phyloP scores from a whole-genome alignment of 495 filamentous ascomycete species.

The Cladorrhinum samala region DNA sequence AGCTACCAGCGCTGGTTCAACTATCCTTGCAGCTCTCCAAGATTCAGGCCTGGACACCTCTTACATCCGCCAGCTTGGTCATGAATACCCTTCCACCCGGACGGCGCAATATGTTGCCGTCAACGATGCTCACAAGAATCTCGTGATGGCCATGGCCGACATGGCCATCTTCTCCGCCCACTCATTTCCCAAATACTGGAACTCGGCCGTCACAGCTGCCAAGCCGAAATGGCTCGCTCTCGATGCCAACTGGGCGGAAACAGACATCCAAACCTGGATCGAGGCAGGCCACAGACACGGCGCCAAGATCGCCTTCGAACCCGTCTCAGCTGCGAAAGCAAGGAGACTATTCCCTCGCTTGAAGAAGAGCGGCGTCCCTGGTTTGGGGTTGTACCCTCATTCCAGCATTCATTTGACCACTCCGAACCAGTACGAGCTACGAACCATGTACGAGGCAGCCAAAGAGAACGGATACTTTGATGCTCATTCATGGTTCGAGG shows the following conservation, averaged over 20 bases:
- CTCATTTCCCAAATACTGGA: constrained; percentile 50
- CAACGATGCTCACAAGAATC: constrained; percentile 74
- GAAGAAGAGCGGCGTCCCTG: constrained; percentile 14
- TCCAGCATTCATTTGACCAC: constrained; percentile 62
- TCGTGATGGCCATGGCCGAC: constrained; percentile 87
- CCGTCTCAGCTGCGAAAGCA: constrained; percentile 79
- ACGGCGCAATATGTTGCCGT: constrained; percentile 90
- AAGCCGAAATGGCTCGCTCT: constrained; percentile 69
- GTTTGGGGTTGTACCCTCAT: constrained; percentile 51
- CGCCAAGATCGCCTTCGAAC: constrained; percentile 73
- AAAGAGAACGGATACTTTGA: constrained; percentile 60
- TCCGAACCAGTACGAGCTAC: constrained; percentile 77
- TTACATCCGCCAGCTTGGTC: constrained; percentile 53
- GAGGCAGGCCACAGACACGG: constrained; percentile 45
- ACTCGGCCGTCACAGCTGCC: constrained; percentile 46
- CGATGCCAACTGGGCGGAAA: constrained; percentile 74
- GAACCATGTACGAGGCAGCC: constrained; percentile 65
- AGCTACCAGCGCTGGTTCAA: constrained; percentile 59
- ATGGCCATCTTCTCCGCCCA: constrained; percentile 73
- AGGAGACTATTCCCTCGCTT: constrained; percentile 55
- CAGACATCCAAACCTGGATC: constrained; percentile 58
- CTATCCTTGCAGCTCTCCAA: constrained; percentile 56
- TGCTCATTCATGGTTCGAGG: constrained; percentile 62
- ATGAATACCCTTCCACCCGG: constrained; percentile 42
- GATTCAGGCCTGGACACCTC: constrained; percentile 55